Evolutionary conservation across 2,329 filamentous ascomycete genomes (phyloP).

Genomic region (Pezicula rhizophila): DNA sequence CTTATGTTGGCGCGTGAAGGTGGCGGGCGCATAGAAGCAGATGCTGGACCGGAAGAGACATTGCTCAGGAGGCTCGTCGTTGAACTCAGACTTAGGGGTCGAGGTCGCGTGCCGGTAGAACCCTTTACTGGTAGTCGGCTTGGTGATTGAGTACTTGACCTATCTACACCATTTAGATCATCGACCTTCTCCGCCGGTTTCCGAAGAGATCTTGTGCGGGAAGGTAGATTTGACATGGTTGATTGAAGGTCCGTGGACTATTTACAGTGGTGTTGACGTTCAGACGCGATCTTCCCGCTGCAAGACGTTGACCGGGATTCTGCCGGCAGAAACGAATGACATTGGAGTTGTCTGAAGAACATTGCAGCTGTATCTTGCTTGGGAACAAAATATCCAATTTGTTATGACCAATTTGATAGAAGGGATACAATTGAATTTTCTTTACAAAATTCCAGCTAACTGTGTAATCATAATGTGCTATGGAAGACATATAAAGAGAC

Average conservation of each 20-base stretch:
- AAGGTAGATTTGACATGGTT: constrained; percentile 18
- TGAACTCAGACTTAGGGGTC: constrained; percentile 18
- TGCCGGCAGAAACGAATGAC: no score
- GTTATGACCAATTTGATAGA: no score
- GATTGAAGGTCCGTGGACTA: not conserved
- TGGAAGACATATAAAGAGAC: no score
- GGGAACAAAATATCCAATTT: no score
- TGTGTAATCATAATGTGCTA: no score
- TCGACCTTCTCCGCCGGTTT: constrained; percentile 10
- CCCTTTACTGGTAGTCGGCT: constrained; percentile 25
- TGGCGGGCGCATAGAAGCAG: constrained; percentile 18
- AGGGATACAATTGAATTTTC: no score
- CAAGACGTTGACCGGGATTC: no score
- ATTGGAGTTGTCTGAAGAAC: no score
- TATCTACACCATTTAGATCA: constrained; percentile 7
- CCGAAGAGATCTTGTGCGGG: constrained; percentile 19
- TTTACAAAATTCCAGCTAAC: no score
- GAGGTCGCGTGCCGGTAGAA: constrained; percentile 11
- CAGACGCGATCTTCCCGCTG: no score
- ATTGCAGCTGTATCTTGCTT: no score
- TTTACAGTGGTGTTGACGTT: constrained; percentile 1
- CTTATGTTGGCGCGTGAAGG: constrained; percentile 13
- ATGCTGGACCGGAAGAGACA: constrained; percentile 3
- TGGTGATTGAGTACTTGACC: constrained; percentile 19
- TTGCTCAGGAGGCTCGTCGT: constrained; percentile 15